Evolutionary conservation across 2,329 filamentous ascomycete species (phyloP).

Genomic region (Aspergillus quadricinctus): DNA sequence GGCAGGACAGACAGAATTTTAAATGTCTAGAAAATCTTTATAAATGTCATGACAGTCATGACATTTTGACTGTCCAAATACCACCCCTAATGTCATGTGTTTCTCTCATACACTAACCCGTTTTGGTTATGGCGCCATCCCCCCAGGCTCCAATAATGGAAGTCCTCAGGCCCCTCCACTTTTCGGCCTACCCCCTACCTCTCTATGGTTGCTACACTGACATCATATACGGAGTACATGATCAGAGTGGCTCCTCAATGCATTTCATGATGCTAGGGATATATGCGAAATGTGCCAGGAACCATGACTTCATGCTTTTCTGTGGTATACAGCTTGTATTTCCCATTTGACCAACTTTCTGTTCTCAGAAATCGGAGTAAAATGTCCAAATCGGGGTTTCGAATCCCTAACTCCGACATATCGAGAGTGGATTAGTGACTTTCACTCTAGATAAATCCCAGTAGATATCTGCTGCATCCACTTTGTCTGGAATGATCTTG

Average conservation of each 20-base stretch:
- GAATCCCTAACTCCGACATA: background rate
- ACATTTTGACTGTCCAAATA: too few species aligned
- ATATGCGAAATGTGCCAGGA: background rate
- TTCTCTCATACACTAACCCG: background rate
- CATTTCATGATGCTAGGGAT: background rate
- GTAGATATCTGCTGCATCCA: background rate
- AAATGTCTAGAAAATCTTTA: too few species aligned
- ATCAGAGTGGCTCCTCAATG: background rate
- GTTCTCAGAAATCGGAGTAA: background rate
- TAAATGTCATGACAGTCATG: too few species aligned
- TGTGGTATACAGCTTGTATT: background rate
- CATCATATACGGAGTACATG: slow-evolving; percentile 10
- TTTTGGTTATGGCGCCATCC: slow-evolving; percentile 3
- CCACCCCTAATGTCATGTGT: slow-evolving; percentile 18
- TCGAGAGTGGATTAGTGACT: background rate
- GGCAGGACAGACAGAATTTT: too few species aligned
- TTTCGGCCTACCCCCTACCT: background rate
- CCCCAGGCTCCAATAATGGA: background rate
- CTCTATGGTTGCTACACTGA: slow-evolving; percentile 3
- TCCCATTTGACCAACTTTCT: background rate
- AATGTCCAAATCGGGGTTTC: background rate
- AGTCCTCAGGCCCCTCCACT: slow-evolving; percentile 5
- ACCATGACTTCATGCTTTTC: background rate
- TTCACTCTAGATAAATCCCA: background rate
- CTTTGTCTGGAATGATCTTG: background rate